phyloP scores from a whole-genome alignment of 2,329 filamentous ascomycete genomes.

The Talaromyces funiculosus region DNA sequence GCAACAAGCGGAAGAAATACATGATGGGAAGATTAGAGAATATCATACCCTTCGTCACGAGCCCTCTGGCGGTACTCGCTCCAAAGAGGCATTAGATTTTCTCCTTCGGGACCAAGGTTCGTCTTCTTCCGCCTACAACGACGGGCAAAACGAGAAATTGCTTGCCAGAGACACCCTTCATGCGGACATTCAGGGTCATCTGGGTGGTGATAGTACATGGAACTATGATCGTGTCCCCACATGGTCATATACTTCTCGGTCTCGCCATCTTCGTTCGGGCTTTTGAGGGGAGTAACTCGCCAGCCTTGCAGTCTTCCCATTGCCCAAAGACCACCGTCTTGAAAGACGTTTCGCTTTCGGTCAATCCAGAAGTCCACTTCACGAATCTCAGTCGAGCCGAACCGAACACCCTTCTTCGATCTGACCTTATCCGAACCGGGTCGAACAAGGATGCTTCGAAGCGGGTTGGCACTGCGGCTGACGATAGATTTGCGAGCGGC shows the following conservation, averaged over 20 bases:
- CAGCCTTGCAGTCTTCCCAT: conserved; percentile 18
- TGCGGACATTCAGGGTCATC: conserved; percentile 2
- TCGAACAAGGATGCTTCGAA: conserved; percentile 16
- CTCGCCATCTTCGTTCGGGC: conserved; percentile 23
- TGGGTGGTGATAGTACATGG: conserved; percentile 10
- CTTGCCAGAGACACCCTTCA: conserved; percentile 15
- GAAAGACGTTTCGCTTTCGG: conserved; percentile 19
- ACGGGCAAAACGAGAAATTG: conserved; percentile 11
- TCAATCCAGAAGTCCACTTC: conserved; percentile 26
- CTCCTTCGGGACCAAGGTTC: neutral
- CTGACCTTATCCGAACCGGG: conserved; percentile 13
- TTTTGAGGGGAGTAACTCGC: conserved; percentile 18
- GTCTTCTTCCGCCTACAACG: neutral
- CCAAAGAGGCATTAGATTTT: conserved; percentile 14
- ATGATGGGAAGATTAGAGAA: conserved; percentile 12
- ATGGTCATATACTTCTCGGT: conserved; percentile 17
- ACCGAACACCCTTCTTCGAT: conserved; percentile 22
- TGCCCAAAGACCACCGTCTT: conserved; percentile 7
- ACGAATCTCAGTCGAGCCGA: conserved; percentile 20
- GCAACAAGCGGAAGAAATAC: conserved; percentile 14
- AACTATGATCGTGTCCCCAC: conserved; percentile 16
- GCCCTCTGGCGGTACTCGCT: conserved; percentile 14
- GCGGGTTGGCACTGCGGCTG: conserved; percentile 15
- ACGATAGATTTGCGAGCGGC: conserved; percentile 8
- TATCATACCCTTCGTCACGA: conserved; percentile 6